A percentile compares a stretch with the other conserved stretches of the same genome.
Conservation (phyloP, 257 asterid genomes). For the Paulownia fortunei region DNA sequence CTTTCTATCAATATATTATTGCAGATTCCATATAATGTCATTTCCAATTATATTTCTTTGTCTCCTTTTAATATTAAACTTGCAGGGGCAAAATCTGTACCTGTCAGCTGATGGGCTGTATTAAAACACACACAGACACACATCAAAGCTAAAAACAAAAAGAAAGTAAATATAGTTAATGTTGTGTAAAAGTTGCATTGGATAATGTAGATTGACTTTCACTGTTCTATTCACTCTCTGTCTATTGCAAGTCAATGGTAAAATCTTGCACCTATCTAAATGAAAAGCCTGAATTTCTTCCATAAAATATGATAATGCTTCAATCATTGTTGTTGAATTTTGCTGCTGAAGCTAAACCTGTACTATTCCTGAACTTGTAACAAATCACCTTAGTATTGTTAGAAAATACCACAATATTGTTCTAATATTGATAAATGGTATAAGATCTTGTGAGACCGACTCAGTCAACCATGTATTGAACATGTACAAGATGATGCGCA, state of each 20-base stretch:
- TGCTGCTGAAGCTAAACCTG: neutral
- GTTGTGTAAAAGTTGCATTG: conserved; percentile 22
- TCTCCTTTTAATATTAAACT: neutral
- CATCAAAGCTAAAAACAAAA: neutral
- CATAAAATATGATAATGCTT: neutral
- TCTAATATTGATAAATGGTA: neutral
- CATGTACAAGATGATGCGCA: neutral
- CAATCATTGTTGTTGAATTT: conserved; percentile 19
- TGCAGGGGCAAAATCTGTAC: conserved; percentile 27
- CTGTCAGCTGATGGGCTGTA: conserved; percentile 28
- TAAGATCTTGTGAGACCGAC: neutral
- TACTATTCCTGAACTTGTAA: neutral
- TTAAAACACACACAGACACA: neutral
- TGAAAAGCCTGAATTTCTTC: conserved; percentile 17
- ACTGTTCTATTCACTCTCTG: conserved; percentile 32
- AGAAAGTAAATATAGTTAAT: neutral
- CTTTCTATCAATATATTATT: conserved; percentile 24
- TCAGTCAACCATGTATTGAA: neutral
- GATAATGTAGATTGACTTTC: conserved; percentile 27
- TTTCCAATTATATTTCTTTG: conserved; percentile 29
- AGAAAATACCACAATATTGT: neutral
- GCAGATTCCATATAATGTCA: conserved; percentile 35
- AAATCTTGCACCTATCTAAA: conserved; percentile 9
- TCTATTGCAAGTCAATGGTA: neutral
- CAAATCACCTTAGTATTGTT: neutral